Base-by-base conservation (phyloP, 306 rosid genomes). In the Astragalus membranaceus region DNA sequence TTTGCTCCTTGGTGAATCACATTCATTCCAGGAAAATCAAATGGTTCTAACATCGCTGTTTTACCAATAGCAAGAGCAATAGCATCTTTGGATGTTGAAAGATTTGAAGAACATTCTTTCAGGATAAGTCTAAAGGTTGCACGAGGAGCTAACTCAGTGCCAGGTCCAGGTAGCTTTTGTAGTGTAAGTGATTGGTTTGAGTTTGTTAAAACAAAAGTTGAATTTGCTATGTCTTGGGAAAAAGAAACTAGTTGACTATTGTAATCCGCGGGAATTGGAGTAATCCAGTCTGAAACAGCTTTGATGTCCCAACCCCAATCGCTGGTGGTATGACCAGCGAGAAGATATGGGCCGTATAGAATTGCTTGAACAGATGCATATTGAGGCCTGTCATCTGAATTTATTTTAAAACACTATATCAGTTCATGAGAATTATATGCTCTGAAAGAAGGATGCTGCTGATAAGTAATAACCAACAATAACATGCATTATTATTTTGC, bases 301-400 rank as follows among this genome's bases (percentile, higher is more conserved):
- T 83, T 80, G 49, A 89, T 59, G 68, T 85, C 85, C 92, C 85
- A 80, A 62, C 83, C 85, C 92, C 85, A 80, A 62, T 85, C 85
- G 36, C 82, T 73, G 8, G 36, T 64, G 12, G 89, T 86, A 68
- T 89, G 86, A 55, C 87, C 96, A 0, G 83, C 90, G 6, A 89
- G 96, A 57, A 92, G 91, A 80, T 83, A 85, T 0, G 95, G 96
- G 29, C 98, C 98, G 48, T 81, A 89, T 2, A 89, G 91, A 77
- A 88, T 88, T 33, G 96, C 96, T 55, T 86, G 84, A 59, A 88
- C n/a, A 20, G 91, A 81, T 64, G 88, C 83, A 70, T 57, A 85
- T 73, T 83, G 79, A 15, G 87, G 65, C 62, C 96, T 83, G 55
- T 92, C 96, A 78, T 95, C 99, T 95, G 95, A 67, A 78, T 80